Base-by-base conservation (phyloP, 2,329 filamentous ascomycete species). In the Teratosphaeria viscida region DNA sequence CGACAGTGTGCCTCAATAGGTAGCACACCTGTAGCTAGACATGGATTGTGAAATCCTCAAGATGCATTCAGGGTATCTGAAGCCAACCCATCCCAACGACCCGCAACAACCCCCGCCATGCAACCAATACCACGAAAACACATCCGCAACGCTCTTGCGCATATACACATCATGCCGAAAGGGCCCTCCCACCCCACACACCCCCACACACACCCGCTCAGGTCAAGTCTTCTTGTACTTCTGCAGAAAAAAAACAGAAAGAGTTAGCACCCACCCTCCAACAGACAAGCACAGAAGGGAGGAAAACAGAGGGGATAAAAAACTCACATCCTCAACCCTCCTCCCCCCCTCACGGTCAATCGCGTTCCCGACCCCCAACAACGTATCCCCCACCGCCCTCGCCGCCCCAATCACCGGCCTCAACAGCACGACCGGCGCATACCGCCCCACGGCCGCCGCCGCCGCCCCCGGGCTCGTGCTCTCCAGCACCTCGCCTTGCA, bases 371-470 rank as follows among this genome's bases (percentile, higher is more conserved):
- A 92, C 92, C 5, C 95, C 94, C 76, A 97, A 81, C 60, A 99
- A 77, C 43, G 92, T 90, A 77, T 95, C 89, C 8, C 91, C 90
- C 56, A 96, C 85, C 0, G 87, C 92, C 74, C 92, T 92, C 39
- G 87, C 90, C 7, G 91, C 90, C 0, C 92, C 95, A 67, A 97
- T 90, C 3, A 91, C 90, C 7, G 94, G 94, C 59, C 92, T 80
- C 66, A 99, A 84, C 57, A 99, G 88, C 23, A 97, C 90, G 0
- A 92, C 96, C n/a, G 94, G 94, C 34, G 92, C 91, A 66, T 89
- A 84, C 72, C 83, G 87, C 62, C 87, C 81, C 19, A 99, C 85
- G 1, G 88, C 92, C 68, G 79, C 85, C 14, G 90, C 90, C 1
- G 89, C 90, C 1, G 89, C 90, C 52, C 85, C 84, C 0, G 92